Evolutionary conservation across 2,329 filamentous ascomycete genomes (phyloP), one percentile per base, ranked within the genome.

Genomic region (Beauveria pseudobassiana): DNA sequence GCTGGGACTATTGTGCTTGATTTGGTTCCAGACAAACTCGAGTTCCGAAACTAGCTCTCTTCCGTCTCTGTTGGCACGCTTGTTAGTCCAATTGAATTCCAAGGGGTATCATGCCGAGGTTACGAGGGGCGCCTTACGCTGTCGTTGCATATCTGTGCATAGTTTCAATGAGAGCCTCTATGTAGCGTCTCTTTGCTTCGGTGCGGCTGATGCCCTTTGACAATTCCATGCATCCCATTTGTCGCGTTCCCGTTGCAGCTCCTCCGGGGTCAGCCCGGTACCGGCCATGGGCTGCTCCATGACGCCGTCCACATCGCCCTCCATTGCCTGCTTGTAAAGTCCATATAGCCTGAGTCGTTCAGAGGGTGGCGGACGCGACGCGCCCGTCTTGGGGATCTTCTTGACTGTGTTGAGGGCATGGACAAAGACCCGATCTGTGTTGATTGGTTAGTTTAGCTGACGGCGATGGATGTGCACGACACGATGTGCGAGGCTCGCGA

Each of bases 11-110:
- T 93, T 97, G 67, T 88, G 89, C 74, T 95, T 96, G 68, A 99
- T 93, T 74, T 98, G 95, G 68, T 97, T 92, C 95, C 95, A 99
- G 45, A 99, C 93, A 69, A 98, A 99, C 76, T 99, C 95, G n/a
- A 99, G 84, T 74, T 99, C 95, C 10, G 87, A 82, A 43, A 98
- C 93, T 45, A 99, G 82, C 75, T 96, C 93, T 63, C 88, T 84
- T 8, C 91, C 91, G 72, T 96, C 92, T 54, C 84, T 87, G 28
- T 55, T 40, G 60, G 22, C 24, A 38, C 22, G 43, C 6, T 40
- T 3, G 38, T 53, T 42, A 61, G 58, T 48, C 40, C 42, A 22
- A 9, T n/a, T 28, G 12, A 12, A 43, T 56, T 1, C 18, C 22
- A 30, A 30, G 20, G 55, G 22, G 55, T 10, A 3, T n/a, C 22